A percentile compares a stretch with the other conserved stretches of the same genome.
phyloP scores from a whole-genome alignment of 2,329 filamentous ascomycete genomes.

The Penicillium sp. region DNA sequence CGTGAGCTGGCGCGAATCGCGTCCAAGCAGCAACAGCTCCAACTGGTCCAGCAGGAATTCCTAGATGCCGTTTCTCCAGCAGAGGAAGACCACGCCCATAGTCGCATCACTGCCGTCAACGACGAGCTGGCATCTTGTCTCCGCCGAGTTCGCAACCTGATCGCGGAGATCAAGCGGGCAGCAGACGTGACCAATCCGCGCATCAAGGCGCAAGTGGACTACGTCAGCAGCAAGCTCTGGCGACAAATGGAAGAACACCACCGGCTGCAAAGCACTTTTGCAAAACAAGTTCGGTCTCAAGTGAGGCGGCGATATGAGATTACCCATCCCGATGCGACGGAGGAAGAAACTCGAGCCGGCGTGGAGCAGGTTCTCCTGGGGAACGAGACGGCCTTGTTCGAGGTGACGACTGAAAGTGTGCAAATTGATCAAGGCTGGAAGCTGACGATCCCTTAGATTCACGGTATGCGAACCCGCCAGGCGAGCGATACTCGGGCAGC shows the following conservation, averaged over 20 bases:
- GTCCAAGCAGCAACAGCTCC: slow-evolving; percentile 5
- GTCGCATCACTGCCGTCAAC: slow-evolving; percentile 1
- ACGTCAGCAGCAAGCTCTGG: slow-evolving; percentile 6
- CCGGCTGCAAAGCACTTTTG: slow-evolving; percentile 6
- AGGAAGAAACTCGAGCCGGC: slow-evolving; percentile 6
- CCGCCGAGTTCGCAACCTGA: background rate
- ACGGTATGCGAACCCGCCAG: slow-evolving; percentile 7
- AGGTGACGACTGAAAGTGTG: background rate
- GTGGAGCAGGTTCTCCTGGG: slow-evolving; percentile 11
- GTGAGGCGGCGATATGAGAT: slow-evolving; percentile 14
- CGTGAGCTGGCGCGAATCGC: background rate
- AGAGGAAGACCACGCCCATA: slow-evolving; percentile 8
- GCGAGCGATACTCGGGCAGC: slow-evolving; percentile 10
- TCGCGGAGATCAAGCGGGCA: slow-evolving; percentile 5
- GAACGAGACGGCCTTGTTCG: slow-evolving; percentile 3
- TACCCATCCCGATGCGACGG: slow-evolving; percentile 7
- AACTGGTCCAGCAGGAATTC: slow-evolving; percentile 13
- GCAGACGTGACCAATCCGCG: slow-evolving; percentile 5
- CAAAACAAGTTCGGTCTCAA: slow-evolving; percentile 7
- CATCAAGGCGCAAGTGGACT: slow-evolving; percentile 5
- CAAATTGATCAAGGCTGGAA: background rate
- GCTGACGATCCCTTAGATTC: slow-evolving; percentile 5
- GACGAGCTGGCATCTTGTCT: slow-evolving; percentile 6
- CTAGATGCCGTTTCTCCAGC: slow-evolving; percentile 8
- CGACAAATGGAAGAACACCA: slow-evolving; percentile 4